phyloP scores from a whole-genome alignment of 73 alveolate genomes.

The Uronychia setigera region DNA sequence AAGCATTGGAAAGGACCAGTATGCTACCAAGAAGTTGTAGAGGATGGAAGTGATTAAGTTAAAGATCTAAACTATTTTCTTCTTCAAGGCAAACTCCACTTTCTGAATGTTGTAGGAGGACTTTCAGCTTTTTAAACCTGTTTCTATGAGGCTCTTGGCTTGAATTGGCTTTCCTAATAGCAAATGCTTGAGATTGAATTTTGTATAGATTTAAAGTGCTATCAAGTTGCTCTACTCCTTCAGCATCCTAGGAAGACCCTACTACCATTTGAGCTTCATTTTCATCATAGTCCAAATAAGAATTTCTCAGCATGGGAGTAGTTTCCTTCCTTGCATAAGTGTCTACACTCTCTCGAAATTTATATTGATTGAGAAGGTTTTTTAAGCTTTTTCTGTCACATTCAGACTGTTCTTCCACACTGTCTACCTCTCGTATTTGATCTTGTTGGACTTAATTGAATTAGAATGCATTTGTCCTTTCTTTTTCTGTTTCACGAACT shows the following conservation, averaged over 20 bases:
- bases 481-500: background rate
- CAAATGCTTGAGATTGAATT: background rate
- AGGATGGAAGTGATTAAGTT: background rate
- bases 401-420: background rate
- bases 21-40: background rate
- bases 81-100: background rate
- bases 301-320: background rate
- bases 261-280: background rate
- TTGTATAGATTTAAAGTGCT: background rate
- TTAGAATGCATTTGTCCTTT: background rate
- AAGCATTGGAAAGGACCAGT: background rate
- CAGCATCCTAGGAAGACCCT: too few relatives aligned
- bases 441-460: background rate
- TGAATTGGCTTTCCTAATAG: background rate
- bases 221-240: background rate
- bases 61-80: background rate
- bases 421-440: background rate
- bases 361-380: background rate
- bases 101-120: background rate
- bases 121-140: background rate
- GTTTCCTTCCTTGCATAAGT: background rate
- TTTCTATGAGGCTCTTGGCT: background rate
- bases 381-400: background rate
- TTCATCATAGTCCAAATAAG: background rate
- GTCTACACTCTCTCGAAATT: background rate